Base-by-base conservation (phyloP, 176 grass and related monocot species). In the Phoenix dactylifera region DNA sequence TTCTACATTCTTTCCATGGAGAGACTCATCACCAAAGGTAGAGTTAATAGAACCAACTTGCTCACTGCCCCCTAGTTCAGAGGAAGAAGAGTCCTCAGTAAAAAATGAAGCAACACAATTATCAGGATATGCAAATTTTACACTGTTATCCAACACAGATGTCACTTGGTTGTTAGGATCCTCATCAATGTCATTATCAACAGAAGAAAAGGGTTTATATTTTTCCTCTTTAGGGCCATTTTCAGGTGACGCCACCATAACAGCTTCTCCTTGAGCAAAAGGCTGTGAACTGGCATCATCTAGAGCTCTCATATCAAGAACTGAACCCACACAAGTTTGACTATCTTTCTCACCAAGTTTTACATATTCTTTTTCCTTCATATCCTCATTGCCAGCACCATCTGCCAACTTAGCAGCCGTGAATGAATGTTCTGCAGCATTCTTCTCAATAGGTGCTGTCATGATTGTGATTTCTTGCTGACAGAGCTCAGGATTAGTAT, bases 381-480 rank as follows among this genome's bases (percentile, higher is more conserved):
- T 22, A 32, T 55, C 15, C 6, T 55, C 26, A 48, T 6, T 6
- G 49, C 4, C 4, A 24, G 15, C 15, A 71, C 5, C 39, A 51
- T 75, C 83, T 52, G 51, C 50, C 63, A 82, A 71, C 70, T 58
- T 64, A 68, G 57, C 70, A 76, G 26, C 52, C 4, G 51, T 76
- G 32, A 74, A 23, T 15, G 58, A 74, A 60, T 73, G 76, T 20
- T 70, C 67, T 69, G 22, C 67, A 73, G 6, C 35, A 74, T 73
- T 65, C 51, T 85, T 88, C 39, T 88, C 89, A 73, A 59, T 62
- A 57, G 71, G 77, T 15, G 67, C 82, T 4, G 84, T 29, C n/a
- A 28, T 60, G 54, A 64, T 80, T 71, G 72, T 80, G 60, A 82
- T 78, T 64, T 69, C 79, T 30, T 83, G 68, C 67, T 86, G 83